Percentiles rank a stretch among this genome's conserved stretches.
phyloP scores from a whole-genome alignment of 306 rosid species.

The Delonix regia region DNA sequence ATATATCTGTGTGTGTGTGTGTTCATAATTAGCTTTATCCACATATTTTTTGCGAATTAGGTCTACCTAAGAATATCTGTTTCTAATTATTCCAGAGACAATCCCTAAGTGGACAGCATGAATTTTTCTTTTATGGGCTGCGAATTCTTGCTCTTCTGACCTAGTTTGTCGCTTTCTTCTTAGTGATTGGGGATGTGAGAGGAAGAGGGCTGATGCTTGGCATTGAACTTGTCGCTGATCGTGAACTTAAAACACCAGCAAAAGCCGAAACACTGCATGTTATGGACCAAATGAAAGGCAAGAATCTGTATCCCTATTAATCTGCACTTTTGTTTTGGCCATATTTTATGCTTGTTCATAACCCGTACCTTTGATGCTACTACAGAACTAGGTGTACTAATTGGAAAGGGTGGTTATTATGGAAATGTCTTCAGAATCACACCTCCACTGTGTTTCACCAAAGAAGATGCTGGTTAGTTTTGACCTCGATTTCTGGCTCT shows the following conservation, averaged over 20 bases:
- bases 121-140: background rate
- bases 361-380: background rate
- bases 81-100: background rate
- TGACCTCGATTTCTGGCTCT: background rate
- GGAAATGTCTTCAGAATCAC: slow-evolving; percentile 85
- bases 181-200: slow-evolving; percentile 86
- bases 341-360: background rate
- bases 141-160: background rate
- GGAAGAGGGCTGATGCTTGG: slow-evolving; percentile 88
- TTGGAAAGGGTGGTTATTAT: slow-evolving; percentile 80
- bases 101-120: background rate
- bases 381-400: slow-evolving; percentile 69
- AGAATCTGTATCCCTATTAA: slow-evolving; percentile 16
- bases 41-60: background rate
- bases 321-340: background rate
- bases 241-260: slow-evolving; percentile 76
- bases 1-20: too few relatives aligned
- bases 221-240: slow-evolving; percentile 81
- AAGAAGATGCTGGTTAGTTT: slow-evolving; percentile 76
- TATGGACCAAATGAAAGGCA: slow-evolving; percentile 85
- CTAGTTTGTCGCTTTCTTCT: slow-evolving; percentile 19
- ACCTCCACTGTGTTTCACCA: slow-evolving; percentile 84
- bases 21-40: background rate
- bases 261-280: slow-evolving; percentile 65
- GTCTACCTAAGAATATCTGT: background rate